Conservation (phyloP, 1,139 yeast genomes). For the Debaryomyces robertsiae region DNA sequence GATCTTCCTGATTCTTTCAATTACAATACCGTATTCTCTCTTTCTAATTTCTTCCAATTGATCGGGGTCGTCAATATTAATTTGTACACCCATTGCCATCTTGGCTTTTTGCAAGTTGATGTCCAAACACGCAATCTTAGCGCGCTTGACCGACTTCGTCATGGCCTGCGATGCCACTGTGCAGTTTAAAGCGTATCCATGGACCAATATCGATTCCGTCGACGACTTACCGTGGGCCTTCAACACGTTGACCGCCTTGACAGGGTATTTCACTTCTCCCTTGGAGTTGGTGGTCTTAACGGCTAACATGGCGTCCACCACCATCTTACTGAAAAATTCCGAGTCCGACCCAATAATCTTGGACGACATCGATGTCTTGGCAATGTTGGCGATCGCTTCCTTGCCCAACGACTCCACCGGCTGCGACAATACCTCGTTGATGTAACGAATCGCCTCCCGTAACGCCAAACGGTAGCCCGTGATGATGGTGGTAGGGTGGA, state of each 20-base stretch:
- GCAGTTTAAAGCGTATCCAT: slow-evolving; percentile 96
- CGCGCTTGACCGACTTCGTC: slow-evolving; percentile 71
- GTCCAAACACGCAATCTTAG: slow-evolving; percentile 92
- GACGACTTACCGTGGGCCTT: slow-evolving; percentile 97
- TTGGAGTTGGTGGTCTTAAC: slow-evolving; percentile 88
- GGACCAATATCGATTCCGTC: slow-evolving; percentile 78
- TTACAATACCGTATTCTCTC: slow-evolving; percentile 88
- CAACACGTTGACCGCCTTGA: slow-evolving; percentile 92
- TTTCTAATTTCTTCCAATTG: slow-evolving; percentile 94
- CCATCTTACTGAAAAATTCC: slow-evolving; percentile 86
- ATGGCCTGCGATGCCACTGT: slow-evolving; percentile 98
- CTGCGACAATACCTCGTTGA: slow-evolving; percentile 80
- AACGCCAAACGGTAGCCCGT: slow-evolving; percentile 94
- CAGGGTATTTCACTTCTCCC: slow-evolving; percentile 92
- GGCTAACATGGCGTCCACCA: slow-evolving; percentile 93
- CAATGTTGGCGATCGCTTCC: slow-evolving; percentile 80
- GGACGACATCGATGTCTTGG: slow-evolving; percentile 96
- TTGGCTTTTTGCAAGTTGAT: slow-evolving; percentile 93
- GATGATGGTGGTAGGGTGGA: slow-evolving; percentile 97
- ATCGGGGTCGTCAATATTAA: slow-evolving; percentile 96
- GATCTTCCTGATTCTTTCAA: slow-evolving; percentile 86
- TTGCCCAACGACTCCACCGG: slow-evolving; percentile 83
- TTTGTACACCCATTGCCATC: slow-evolving; percentile 98
- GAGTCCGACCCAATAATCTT: slow-evolving; percentile 97
- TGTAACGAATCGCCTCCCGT: slow-evolving; percentile 87